A percentile compares a stretch with the other conserved stretches of the same genome.
Evolutionary conservation across 208 protist species (phyloP).

Genomic region (Leishmania arabica): DNA sequence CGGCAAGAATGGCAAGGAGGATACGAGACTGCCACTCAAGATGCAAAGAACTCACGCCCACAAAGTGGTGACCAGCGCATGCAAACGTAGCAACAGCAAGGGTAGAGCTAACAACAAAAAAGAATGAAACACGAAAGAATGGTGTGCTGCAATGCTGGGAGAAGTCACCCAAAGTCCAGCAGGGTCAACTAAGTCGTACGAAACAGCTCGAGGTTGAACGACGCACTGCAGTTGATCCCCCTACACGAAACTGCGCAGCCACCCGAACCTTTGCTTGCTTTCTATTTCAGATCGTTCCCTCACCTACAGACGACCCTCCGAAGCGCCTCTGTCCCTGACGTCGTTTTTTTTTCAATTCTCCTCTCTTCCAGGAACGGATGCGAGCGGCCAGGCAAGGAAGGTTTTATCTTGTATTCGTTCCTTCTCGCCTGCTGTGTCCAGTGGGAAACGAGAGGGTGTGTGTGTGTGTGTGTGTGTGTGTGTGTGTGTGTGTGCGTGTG

Average conservation of each 20-base stretch:
- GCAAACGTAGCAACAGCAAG: background rate
- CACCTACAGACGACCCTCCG: background rate
- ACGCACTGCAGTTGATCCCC: background rate
- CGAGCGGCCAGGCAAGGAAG: background rate
- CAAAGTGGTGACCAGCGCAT: background rate
- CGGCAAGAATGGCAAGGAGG: background rate
- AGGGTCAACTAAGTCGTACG: background rate
- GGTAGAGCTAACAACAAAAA: background rate
- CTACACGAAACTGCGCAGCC: background rate
- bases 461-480: too few relatives aligned
- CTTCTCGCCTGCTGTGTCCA: background rate
- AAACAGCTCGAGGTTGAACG: background rate
- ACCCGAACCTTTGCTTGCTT: background rate
- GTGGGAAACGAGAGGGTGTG: background rate
- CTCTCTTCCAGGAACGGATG: background rate
- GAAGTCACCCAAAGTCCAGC: background rate
- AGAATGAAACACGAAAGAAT: background rate
- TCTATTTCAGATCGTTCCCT: background rate
- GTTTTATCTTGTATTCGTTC: background rate
- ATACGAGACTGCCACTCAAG: background rate
- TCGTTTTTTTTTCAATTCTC: background rate
- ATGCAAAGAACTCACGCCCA: background rate
- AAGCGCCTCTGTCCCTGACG: background rate
- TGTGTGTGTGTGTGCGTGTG: too few relatives aligned
- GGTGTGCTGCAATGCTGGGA: background rate